Evolutionary conservation across 2,329 filamentous ascomycete genomes (phyloP).

Genomic region (Fusarium nisikadoi): DNA sequence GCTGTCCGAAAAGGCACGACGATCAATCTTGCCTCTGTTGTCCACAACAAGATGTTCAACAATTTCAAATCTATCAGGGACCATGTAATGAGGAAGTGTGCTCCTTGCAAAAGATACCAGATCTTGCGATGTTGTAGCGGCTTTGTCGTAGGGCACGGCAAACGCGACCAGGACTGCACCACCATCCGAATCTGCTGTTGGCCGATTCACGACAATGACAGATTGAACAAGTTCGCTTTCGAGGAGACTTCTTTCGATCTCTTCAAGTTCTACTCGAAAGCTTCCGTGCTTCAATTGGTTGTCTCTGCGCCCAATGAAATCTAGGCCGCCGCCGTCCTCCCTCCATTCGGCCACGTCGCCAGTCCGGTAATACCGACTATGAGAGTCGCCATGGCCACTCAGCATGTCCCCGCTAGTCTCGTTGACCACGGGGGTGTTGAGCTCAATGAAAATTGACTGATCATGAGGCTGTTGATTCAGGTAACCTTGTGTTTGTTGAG

Average conservation of each 20-base stretch:
- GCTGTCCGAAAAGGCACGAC: background rate
- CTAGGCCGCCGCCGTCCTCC: background rate
- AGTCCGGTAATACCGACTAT: background rate
- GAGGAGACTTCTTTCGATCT: background rate
- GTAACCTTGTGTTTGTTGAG: background rate
- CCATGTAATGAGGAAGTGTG: background rate
- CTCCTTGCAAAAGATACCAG: background rate
- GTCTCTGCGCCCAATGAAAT: background rate
- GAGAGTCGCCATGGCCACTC: background rate
- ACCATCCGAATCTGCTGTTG: background rate
- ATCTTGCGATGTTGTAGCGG: background rate
- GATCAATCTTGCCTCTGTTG: background rate
- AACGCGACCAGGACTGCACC: background rate
- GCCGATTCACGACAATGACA: background rate
- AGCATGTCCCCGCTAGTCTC: fast-evolving
- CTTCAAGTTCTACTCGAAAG: slow-evolving; percentile 1
- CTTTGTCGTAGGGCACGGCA: background rate
- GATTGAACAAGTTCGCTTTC: background rate
- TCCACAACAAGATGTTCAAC: background rate
- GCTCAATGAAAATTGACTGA: fast-evolving
- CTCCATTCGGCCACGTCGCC: slow-evolving; percentile 3
- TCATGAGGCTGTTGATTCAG: background rate
- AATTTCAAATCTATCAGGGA: background rate
- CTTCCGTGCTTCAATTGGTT: background rate
- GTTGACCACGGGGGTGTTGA: fast-evolving